phyloP scores from a whole-genome alignment of 2,329 filamentous ascomycete genomes.

The Tolypocladium album region DNA sequence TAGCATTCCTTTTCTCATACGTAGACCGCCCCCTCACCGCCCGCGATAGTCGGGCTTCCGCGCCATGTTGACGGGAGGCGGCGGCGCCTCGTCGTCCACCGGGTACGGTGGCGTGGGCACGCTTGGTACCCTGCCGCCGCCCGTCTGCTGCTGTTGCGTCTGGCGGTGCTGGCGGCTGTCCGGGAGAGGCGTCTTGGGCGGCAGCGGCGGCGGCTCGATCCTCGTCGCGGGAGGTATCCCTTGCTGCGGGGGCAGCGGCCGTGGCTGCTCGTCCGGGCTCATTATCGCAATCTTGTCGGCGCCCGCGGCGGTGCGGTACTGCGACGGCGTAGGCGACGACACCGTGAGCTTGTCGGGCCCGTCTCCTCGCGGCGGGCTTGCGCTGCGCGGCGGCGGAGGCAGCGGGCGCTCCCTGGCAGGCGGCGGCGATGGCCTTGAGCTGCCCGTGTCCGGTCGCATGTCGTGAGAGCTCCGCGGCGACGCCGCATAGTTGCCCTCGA shows the following conservation, averaged over 20 bases:
- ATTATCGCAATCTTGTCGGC: conserved; percentile 60
- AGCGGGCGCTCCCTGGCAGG: not conserved
- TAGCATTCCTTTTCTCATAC: not conserved
- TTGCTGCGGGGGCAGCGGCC: conserved; percentile 22
- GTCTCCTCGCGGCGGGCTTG: conserved; percentile 20
- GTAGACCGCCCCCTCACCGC: not conserved
- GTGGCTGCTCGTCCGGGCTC: conserved; percentile 46
- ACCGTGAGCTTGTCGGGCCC: conserved; percentile 44
- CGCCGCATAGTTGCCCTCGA: conserved; percentile 22
- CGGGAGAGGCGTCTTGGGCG: conserved; percentile 66
- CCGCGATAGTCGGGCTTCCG: conserved; percentile 66
- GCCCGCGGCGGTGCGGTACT: conserved; percentile 46
- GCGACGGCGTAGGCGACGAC: conserved; percentile 45
- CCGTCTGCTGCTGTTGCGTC: conserved; percentile 17
- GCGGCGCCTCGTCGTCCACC: conserved; percentile 64
- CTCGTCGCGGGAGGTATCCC: conserved; percentile 18
- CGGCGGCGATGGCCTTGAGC: conserved; percentile 17
- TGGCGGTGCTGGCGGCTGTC: conserved; percentile 23
- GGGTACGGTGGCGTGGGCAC: conserved; percentile 61
- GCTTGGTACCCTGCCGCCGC: conserved; percentile 20
- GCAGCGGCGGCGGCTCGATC: conserved; percentile 58
- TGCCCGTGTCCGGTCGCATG: conserved; percentile 22
- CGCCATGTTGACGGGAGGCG: conserved; percentile 75
- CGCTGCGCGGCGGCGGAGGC: conserved; percentile 12
- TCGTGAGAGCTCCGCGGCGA: conserved; percentile 44